Base-by-base conservation (phyloP, 202 grass and related monocot genomes). In the Dendrocalamus latiflorus region DNA sequence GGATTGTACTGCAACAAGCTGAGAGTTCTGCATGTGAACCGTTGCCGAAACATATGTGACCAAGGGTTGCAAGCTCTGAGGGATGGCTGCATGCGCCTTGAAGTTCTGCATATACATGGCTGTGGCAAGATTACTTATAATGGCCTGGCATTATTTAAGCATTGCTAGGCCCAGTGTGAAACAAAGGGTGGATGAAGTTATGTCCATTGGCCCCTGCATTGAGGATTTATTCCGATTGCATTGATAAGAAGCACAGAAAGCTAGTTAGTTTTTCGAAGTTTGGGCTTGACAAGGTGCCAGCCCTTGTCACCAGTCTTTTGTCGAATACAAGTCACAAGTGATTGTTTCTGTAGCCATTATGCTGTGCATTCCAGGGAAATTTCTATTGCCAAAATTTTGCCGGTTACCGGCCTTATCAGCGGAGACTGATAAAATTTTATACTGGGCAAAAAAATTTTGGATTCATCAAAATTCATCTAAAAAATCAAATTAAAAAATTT, bases 1-100 rank as follows among this genome's bases (percentile, higher is more conserved):
- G 86, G 53, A 61, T 98, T n/a, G n/a, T n/a, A n/a, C n/a, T n/a
- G n/a, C n/a, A n/a, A n/a, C n/a, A n/a, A n/a, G n/a, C n/a, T n/a
- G 68, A 83, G 77, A 84, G 84, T 98, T 76, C 88, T 98, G 78
- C 89, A 98, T 80, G 90, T 93, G 49, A 94, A 88, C 79, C 90
- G 90, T 30, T 94, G 92, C 77, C 70, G 86, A 72, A 91, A 98
- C 64, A 76, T 98, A 13, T 91, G 86, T 51, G 78, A 98, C 49
- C 82, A 83, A 77, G 83, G 89, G 39, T 84, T 98, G 85, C 81
- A 90, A 13, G 87, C 89, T 50, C 85, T 98, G 16, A 20, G 69
- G 28, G 75, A 88, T 44, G 95, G 89, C 30, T 98, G 95, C 16
- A 53, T 38, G 3, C 24, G 60, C 37, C 86, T 98, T 60, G 83